Evolutionary conservation across 2,329 filamentous ascomycete species (phyloP), one percentile per base, ranked within the genome.

Genomic region (Akanthomyces lecanii): DNA sequence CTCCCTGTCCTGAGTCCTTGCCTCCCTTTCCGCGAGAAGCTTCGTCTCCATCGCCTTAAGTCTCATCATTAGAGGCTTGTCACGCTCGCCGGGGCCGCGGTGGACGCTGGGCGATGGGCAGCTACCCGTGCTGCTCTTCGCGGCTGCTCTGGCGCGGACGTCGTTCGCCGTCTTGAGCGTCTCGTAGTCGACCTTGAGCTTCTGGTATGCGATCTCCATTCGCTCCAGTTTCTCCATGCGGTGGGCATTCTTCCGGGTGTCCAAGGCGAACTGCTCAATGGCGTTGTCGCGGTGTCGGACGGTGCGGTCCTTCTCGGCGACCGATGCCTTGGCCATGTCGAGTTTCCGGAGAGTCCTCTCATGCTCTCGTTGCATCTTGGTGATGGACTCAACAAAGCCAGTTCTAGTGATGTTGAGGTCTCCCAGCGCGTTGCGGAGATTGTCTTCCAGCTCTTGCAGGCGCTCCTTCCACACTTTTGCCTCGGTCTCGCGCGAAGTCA

Each of bases 381-480:
- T 88, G 71, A 98, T 92, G 45, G 89, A 91, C 86, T 90, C 90
- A 67, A 98, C 85, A 63, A 98, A 81, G 69, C 89, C 93, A 60
- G 92, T 91, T 68, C 91, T 85, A 44, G 92, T 96, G 64, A 92
- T 92, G 69, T 90, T 91, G 63, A 94, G 83, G 76, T 97, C 93
- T 68, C 93, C 93, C 65, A 99, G 82, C 5, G 92, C 90, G 71
- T 94, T 90, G 50, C 93, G 85, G 67, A 99, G 81, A 71, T 91
- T 94, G 71, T 87, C 92, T 78, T 98, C 95, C 61, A 98, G 82
- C 74, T 97, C 93, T 74, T 92, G 87, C 57, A 97, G 81, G 66
- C 92, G 87, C 76, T 96, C 91, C 78, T 95, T 96, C 90, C 91
- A 97, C 67, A 92, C 90, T 11, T 87, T 88, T 10, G 92, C 91